Conservation (phyloP, 352 stramenopile species). For the Phytophthora lateralis region DNA sequence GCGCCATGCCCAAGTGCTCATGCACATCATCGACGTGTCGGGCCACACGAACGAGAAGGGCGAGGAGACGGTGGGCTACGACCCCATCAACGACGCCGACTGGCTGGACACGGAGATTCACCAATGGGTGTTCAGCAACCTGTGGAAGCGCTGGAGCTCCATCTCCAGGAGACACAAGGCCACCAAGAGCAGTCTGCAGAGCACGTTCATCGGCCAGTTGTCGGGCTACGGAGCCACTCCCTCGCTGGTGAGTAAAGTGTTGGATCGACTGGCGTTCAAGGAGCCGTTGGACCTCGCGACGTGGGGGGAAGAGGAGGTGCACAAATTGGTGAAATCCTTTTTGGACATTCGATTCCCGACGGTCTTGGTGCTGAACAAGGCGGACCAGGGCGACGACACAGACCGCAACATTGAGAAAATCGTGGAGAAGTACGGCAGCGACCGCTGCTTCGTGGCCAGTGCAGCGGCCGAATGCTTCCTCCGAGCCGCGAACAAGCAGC, state of each 20-base stretch:
- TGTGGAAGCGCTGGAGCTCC: constrained; percentile 84
- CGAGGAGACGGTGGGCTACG: constrained; percentile 85
- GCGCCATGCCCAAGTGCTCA: constrained; percentile 86
- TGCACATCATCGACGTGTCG: constrained; percentile 92
- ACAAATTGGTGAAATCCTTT: constrained; percentile 79
- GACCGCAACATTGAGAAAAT: constrained; percentile 90
- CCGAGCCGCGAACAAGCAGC: constrained; percentile 72
- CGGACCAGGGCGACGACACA: constrained; percentile 83
- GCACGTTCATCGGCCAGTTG: constrained; percentile 76
- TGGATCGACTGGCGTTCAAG: constrained; percentile 66
- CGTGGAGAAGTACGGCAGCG: constrained; percentile 87
- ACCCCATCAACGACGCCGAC: constrained; percentile 89
- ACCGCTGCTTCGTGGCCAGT: constrained; percentile 87
- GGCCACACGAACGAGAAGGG: constrained; percentile 91
- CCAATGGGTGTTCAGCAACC: constrained; percentile 89
- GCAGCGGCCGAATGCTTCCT: constrained; percentile 87
- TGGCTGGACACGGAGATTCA: constrained; percentile 89
- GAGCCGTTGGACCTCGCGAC: constrained; percentile 65
- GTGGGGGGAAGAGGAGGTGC: constrained; percentile 71
- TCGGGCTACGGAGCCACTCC: constrained; percentile 82
- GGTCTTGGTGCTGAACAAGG: constrained; percentile 90
- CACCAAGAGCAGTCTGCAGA: constrained; percentile 70
- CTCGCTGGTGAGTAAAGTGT: constrained; percentile 72
- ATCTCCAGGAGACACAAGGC: constrained; percentile 78
- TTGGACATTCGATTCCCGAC: constrained; percentile 84